Conservation (phyloP, 1,284 basidiomycete genomes). For the Austroboletus novae-zelandiae region DNA sequence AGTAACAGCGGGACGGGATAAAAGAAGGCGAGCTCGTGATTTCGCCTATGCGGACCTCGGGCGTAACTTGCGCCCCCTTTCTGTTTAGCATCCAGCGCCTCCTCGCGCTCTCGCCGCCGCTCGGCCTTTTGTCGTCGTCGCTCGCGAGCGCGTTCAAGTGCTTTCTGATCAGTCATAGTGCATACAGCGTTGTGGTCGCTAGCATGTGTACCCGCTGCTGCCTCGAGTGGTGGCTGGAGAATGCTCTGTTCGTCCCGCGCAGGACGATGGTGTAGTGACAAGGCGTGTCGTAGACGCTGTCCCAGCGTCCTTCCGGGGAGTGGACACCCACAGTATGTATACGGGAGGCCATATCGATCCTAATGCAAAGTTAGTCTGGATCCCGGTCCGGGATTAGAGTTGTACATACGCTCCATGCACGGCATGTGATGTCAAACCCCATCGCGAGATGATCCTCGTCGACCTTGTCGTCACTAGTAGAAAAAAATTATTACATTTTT, state of each 20-base stretch:
- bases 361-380: constrained; percentile 6
- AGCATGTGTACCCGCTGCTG: constrained; percentile 40
- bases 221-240: constrained; percentile 20
- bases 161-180: constrained; percentile 23
- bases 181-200: constrained; percentile 48
- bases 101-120: constrained; percentile 13
- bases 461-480: constrained; percentile 45
- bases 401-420: constrained; percentile 39
- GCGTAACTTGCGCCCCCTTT: not conserved
- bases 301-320: constrained; percentile 42
- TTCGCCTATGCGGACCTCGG: not conserved
- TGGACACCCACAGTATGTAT: constrained; percentile 49
- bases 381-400: not conserved
- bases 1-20: constrained; percentile 36
- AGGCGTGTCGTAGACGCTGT: constrained; percentile 25
- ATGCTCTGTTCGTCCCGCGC: constrained; percentile 19
- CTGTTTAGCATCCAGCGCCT: not conserved
- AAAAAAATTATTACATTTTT: too few species aligned
- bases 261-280: constrained; percentile 3
- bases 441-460: constrained; percentile 41
- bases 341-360: constrained; percentile 41
- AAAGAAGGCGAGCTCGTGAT: constrained; percentile 35
- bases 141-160: constrained; percentile 18
- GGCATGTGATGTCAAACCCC: constrained; percentile 44
- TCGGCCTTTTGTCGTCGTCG: constrained; percentile 20